Evolutionary conservation across 352 stramenopile species (phyloP).

Genomic region (Blastocystis hominis): DNA sequence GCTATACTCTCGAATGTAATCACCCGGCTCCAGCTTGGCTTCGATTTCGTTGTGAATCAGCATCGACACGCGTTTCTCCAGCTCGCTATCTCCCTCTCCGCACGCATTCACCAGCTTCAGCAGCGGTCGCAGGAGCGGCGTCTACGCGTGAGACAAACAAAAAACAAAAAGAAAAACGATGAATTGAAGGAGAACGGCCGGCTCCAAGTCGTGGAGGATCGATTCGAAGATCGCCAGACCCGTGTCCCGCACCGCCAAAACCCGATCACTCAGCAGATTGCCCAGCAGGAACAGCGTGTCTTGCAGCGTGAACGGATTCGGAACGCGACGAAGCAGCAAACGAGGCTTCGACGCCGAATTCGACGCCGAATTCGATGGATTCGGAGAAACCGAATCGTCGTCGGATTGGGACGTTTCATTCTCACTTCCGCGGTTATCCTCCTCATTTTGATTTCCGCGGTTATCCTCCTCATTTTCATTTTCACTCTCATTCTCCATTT

Average conservation of each 20-base stretch:
- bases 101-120: conserved; percentile 15
- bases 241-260: neutral
- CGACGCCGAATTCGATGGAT: neutral
- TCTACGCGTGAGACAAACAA: neutral
- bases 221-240: neutral
- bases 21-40: neutral
- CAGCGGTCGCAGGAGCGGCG: conserved; percentile 19
- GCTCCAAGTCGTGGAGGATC: neutral
- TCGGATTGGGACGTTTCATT: neutral
- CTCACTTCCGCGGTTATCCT: neutral
- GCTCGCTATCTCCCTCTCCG: neutral
- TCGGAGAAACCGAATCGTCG: neutral
- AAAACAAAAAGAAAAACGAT: neutral
- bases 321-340: neutral
- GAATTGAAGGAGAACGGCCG: neutral
- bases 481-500: conserved; percentile 14
- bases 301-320: neutral
- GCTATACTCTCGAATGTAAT: conserved; percentile 9
- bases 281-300: neutral
- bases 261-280: neutral
- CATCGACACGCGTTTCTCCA: neutral
- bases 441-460: neutral
- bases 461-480: neutral
- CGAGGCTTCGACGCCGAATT: neutral
- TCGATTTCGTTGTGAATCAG: conserved; percentile 19